These are phyloP conservation scores for Agapanthus africanus DNA, from an alignment of 106 monocot species.

Conservation along the genomic window DNA sequence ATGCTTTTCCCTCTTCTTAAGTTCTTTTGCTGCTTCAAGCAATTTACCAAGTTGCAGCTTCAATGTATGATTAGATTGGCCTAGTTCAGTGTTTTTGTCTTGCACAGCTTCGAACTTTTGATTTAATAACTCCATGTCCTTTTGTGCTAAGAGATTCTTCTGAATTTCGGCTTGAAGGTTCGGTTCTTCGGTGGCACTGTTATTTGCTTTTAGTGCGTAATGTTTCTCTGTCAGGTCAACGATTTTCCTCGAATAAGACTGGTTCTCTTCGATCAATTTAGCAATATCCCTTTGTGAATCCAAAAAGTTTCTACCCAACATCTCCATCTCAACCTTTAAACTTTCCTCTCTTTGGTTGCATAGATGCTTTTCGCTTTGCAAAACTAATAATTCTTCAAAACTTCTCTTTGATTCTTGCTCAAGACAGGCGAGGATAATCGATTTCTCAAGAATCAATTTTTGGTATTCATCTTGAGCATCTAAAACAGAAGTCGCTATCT, in stretches of 20 bases:
- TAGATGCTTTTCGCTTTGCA: slow-evolving; percentile 32
- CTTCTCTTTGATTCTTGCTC: slow-evolving; percentile 32
- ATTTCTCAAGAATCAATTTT: slow-evolving; percentile 26
- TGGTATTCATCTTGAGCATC: slow-evolving; percentile 39
- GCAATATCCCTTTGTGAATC: slow-evolving; percentile 29
- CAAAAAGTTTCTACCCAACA: slow-evolving; percentile 18
- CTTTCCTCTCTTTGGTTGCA: slow-evolving; percentile 28
- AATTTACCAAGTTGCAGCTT: slow-evolving; percentile 24
- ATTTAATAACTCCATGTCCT: slow-evolving; percentile 16
- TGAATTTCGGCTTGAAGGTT: slow-evolving; percentile 19
- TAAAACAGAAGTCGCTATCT: slow-evolving; percentile 29
- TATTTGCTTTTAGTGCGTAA: slow-evolving; percentile 20
- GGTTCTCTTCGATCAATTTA: slow-evolving; percentile 24
- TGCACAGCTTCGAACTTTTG: slow-evolving; percentile 6
- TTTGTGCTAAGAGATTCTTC: slow-evolving; percentile 15
- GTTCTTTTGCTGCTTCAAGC: slow-evolving; percentile 18
- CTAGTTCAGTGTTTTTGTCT: slow-evolving; percentile 14
- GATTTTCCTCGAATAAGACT: slow-evolving; percentile 24
- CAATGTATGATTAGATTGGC: no score
- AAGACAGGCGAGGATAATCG: slow-evolving; percentile 43
- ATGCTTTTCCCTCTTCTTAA: slow-evolving; percentile 21
- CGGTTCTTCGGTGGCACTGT: slow-evolving; percentile 14
- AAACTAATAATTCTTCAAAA: slow-evolving; percentile 24
- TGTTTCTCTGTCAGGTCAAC: slow-evolving; percentile 26
- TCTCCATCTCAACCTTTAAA: slow-evolving; percentile 37